phyloP scores from a whole-genome alignment of 305 asterid species.

The Ajuga reptans region DNA sequence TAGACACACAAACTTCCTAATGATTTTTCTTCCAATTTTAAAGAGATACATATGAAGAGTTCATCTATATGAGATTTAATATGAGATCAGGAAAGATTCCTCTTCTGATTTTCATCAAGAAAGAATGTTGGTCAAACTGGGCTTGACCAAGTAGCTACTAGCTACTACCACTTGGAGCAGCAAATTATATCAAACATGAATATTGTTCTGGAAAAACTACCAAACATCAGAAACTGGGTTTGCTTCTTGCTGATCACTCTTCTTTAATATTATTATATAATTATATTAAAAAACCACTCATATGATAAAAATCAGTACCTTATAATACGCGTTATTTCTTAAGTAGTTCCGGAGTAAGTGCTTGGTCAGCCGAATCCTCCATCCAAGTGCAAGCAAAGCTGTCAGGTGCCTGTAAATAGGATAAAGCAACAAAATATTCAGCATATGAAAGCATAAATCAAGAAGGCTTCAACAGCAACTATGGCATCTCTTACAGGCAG shows the following conservation, averaged over 20 bases:
- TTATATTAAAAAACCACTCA: neutral
- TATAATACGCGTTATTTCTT: slow-evolving; percentile 80
- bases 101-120: neutral
- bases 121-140: slow-evolving; percentile 2
- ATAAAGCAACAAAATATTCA: neutral
- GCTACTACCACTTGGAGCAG: slow-evolving; percentile 9
- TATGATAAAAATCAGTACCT: slow-evolving; percentile 42
- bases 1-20: slow-evolving; percentile 6
- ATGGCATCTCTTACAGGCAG: neutral
- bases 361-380: slow-evolving; percentile 95
- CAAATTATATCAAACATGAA: slow-evolving; percentile 11
- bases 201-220: neutral
- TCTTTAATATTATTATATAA: slow-evolving; percentile 12
- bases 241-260: neutral
- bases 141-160: slow-evolving; percentile 9
- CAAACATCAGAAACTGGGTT: slow-evolving; percentile 14
- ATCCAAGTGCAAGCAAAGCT: slow-evolving; percentile 84
- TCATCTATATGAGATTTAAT: neutral
- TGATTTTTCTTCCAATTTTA: neutral
- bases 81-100: neutral
- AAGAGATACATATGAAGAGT: slow-evolving; percentile 10
- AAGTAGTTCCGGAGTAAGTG: slow-evolving; percentile 75
- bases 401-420: slow-evolving; percentile 68
- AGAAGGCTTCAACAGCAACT: slow-evolving; percentile 15
- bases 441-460: neutral